Evolutionary conservation across 2,329 filamentous ascomycete species (phyloP).

Genomic region (Arthrobotrys sphaeroides): DNA sequence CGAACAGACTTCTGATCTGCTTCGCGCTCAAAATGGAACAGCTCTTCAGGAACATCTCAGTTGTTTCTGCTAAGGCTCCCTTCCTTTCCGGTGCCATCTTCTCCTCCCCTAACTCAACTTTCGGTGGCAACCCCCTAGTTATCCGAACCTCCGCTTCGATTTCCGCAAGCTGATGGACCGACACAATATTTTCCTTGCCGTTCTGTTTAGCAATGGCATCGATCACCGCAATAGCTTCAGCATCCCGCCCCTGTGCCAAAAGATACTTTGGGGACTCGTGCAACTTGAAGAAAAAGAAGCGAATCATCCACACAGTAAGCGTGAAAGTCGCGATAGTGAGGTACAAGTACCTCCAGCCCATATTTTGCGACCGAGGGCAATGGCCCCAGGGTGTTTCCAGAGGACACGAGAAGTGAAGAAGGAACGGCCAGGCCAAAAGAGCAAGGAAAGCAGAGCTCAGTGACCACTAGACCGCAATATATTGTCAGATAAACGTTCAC

Average conservation of each 20-base stretch:
- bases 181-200: constrained; percentile 44
- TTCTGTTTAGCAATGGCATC: constrained; percentile 63
- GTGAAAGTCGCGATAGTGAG: constrained; percentile 64
- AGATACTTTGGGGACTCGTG: constrained; percentile 65
- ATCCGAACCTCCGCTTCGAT: constrained; percentile 58
- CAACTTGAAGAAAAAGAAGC: constrained; percentile 64
- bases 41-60: constrained; percentile 30
- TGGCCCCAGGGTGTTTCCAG: constrained; percentile 60
- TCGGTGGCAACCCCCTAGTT: constrained; percentile 64
- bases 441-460: constrained; percentile 79
- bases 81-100: constrained; percentile 19
- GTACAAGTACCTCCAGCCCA: constrained; percentile 66
- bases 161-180: constrained; percentile 36
- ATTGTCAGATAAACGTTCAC: constrained; percentile 60
- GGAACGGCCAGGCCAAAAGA: constrained; percentile 66
- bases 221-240: constrained; percentile 65
- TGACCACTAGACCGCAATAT: constrained; percentile 75
- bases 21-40: constrained; percentile 36
- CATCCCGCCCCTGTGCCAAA: constrained; percentile 63
- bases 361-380: constrained; percentile 62
- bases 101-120: constrained; percentile 71
- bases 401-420: constrained; percentile 63
- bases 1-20: constrained; percentile 74
- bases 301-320: constrained; percentile 63
- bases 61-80: constrained; percentile 9